phyloP scores from a whole-genome alignment of 306 rosid genomes.

The Prunus campanulata region DNA sequence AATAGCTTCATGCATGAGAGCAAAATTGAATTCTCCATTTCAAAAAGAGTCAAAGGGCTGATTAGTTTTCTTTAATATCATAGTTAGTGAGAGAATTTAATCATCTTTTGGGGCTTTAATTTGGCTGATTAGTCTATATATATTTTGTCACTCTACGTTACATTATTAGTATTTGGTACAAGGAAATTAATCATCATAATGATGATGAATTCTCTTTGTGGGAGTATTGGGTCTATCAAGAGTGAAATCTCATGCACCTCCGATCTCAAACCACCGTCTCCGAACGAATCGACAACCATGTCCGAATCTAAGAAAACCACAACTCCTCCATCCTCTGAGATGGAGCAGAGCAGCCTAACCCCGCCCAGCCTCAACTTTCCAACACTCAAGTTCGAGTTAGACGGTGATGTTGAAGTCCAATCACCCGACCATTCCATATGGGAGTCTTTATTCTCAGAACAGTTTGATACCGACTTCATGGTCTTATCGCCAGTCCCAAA shows the following conservation, averaged over 20 bases:
- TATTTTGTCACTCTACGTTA: too few species aligned
- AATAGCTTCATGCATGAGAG: slow-evolving; percentile 19
- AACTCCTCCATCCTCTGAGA: slow-evolving; percentile 27
- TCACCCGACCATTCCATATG: slow-evolving; percentile 78
- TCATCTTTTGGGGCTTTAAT: too few species aligned
- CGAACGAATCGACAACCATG: slow-evolving; percentile 31
- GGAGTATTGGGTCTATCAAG: slow-evolving; percentile 60
- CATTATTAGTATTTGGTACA: too few species aligned
- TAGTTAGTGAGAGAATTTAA: too few species aligned
- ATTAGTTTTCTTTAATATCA: too few species aligned
- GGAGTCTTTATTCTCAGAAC: slow-evolving; percentile 80
- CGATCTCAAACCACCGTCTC: slow-evolving; percentile 44
- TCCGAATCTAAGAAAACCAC: slow-evolving; percentile 39
- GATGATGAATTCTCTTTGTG: slow-evolving; percentile 77
- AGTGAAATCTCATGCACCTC: slow-evolving; percentile 52
- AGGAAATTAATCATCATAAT: background rate
- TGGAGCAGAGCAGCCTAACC: slow-evolving; percentile 47
- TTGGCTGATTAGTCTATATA: too few species aligned
- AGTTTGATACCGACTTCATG: slow-evolving; percentile 78
- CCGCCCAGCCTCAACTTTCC: slow-evolving; percentile 74
- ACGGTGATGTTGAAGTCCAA: slow-evolving; percentile 71
- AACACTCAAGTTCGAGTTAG: slow-evolving; percentile 56
- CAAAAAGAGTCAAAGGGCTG: too few species aligned
- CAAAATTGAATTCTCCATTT: background rate
- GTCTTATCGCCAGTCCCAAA: slow-evolving; percentile 75